These are phyloP conservation scores for Candida caryicola DNA, from an alignment of 805 yeast genomes.

Conservation along the genomic window DNA sequence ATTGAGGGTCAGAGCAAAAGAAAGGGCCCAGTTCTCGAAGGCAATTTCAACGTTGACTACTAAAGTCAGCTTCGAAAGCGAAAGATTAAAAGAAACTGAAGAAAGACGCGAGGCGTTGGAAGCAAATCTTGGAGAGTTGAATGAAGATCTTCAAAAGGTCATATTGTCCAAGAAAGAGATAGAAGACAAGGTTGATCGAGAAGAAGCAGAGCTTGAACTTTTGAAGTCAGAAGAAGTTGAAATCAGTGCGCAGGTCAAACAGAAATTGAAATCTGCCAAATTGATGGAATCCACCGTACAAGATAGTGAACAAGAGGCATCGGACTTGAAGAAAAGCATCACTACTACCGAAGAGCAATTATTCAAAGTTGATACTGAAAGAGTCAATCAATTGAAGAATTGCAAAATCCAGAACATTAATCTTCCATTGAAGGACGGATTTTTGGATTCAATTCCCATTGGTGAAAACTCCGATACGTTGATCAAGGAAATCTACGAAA, in stretches of 20 bases:
- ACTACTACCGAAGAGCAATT: conserved; percentile 49
- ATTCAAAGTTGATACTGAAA: conserved; percentile 53
- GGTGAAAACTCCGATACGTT: conserved; percentile 45
- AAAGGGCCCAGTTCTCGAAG: conserved; percentile 57
- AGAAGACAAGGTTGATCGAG: conserved; percentile 19
- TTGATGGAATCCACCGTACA: conserved; percentile 28
- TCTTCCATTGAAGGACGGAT: conserved; percentile 61
- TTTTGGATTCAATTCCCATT: conserved; percentile 59
- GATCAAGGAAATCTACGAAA: conserved; percentile 39
- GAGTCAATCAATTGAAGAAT: conserved; percentile 57
- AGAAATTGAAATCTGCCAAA: conserved; percentile 29
- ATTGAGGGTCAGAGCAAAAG: conserved; percentile 54
- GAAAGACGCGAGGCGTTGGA: conserved; percentile 45
- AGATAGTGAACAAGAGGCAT: conserved; percentile 38
- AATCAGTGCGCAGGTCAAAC: conserved; percentile 9
- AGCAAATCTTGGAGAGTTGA: conserved; percentile 36
- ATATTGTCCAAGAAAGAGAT: conserved; percentile 31
- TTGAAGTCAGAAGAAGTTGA: conserved; percentile 17
- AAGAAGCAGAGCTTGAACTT: conserved; percentile 30
- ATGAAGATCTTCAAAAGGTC: conserved; percentile 28
- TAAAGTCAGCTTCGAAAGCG: conserved; percentile 62
- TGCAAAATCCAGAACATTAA: conserved; percentile 72
- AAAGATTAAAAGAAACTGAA: conserved; percentile 52
- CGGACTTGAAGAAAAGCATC: conserved; percentile 28
- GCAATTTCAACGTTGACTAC: conserved; percentile 60